Evolutionary conservation across 352 stramenopile genomes (phyloP), one percentile per base, ranked within the genome.

Genomic region (Plasmopara halstedii): DNA sequence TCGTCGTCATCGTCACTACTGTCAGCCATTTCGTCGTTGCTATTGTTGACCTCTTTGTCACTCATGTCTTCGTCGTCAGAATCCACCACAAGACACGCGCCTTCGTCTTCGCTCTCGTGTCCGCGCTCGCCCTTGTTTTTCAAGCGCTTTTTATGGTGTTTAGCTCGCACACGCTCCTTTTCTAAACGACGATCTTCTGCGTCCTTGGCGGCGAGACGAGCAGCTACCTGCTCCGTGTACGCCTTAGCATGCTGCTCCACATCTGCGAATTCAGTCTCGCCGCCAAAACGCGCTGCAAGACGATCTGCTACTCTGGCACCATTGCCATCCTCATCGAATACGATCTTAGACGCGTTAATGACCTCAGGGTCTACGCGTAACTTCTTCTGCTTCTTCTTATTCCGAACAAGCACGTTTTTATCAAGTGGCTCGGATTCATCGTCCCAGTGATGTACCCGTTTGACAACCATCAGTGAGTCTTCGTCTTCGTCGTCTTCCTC

Each of bases 261-360:
- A 46, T 90, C 67, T 0, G 76, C 74, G 44, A 89, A 82, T 44
- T 73, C 64, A 6, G 46, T 56, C 37, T 68, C 55, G 29, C 60
- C 52, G 14, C 57, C 62, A 18, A 66, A 59, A 45, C 70, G 68
- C 34, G 57, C 77, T 1, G 69, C 58, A 27, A 94, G 59, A 20
- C 67, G 58, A 44, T 92, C 83, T 0, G 83, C 64, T 23, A 83
- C 59, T 33, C 53, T 77, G 50, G 80, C 55, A 34, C 65, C 67
- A 53, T 95, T 91, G 50, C 93, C 94, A 21, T 98, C 89, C 25
- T 98, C 93, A 64, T 97, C 87, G 53, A 98, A 98, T 44, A 96
- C 76, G 46, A 96, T 77, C 58, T 92, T 96, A 44, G 86, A 83
- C 21, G 64, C 63, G 50, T 79, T 77, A 33, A 80, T 58, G 37